Evolutionary conservation across 805 yeast species (phyloP).

Genomic region (Ogataea paraovalis): DNA sequence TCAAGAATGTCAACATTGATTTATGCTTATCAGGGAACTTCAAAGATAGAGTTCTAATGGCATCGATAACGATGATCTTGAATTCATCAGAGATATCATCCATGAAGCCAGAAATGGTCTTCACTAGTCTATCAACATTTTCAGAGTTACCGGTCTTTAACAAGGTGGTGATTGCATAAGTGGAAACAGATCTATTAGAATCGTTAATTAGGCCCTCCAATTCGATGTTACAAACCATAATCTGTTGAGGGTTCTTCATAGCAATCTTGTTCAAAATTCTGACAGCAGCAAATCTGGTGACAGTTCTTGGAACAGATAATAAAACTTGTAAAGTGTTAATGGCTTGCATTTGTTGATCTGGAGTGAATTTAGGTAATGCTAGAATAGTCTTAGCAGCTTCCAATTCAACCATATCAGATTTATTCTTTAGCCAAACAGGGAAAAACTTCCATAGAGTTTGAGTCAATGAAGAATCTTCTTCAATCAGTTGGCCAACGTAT

Average conservation of each 20-base stretch:
- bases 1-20: constrained; percentile 73
- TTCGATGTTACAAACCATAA: constrained; percentile 76
- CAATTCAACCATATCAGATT: constrained; percentile 83
- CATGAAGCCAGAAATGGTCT: constrained; percentile 83
- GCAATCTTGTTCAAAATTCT: constrained; percentile 85
- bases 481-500: constrained; percentile 66
- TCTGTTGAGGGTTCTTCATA: constrained; percentile 71
- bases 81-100: constrained; percentile 95
- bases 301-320: constrained; percentile 82
- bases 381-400: constrained; percentile 84
- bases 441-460: constrained; percentile 61
- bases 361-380: constrained; percentile 49
- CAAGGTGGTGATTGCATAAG: constrained; percentile 94
- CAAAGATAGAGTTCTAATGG: constrained; percentile 84
- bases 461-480: constrained; percentile 65
- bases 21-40: constrained; percentile 91
- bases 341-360: constrained; percentile 66
- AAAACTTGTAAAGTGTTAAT: constrained; percentile 70
- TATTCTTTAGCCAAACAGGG: constrained; percentile 68
- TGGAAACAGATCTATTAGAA: constrained; percentile 85
- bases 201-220: constrained; percentile 85
- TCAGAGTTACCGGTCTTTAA: constrained; percentile 92
- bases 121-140: constrained; percentile 81
- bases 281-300: constrained; percentile 90
- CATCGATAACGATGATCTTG: constrained; percentile 91